Conservation (phyloP, 1,284 basidiomycete genomes). For the Rhodotorula sp. region DNA sequence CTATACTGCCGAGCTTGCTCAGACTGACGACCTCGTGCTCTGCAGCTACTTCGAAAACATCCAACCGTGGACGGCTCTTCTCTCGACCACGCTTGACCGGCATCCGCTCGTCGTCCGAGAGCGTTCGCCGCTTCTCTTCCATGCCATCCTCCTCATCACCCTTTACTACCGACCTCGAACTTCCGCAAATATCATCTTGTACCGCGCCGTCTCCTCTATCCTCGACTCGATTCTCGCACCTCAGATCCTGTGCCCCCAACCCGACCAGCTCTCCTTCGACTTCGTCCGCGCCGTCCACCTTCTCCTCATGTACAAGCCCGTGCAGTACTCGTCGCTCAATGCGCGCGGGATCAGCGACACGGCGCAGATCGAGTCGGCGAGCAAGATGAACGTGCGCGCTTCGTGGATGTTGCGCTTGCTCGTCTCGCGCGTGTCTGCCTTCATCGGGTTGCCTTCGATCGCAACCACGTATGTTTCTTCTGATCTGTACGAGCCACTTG, state of each 20-base stretch:
- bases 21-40: no score
- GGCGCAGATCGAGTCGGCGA: conserved; percentile 21
- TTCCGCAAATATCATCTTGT: conserved; percentile 22
- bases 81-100: conserved; percentile 29
- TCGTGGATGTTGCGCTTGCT: conserved; percentile 34
- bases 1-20: no score
- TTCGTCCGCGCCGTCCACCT: conserved; percentile 37
- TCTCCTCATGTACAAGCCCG: conserved; percentile 36
- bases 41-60: conserved; percentile 30
- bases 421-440: conserved; percentile 22
- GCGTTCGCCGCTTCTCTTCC: conserved; percentile 37
- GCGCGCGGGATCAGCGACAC: conserved; percentile 27
- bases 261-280: conserved; percentile 28
- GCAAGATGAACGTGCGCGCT: conserved; percentile 39
- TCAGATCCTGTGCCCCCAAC: conserved; percentile 38
- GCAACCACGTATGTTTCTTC: conserved; percentile 14
- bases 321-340: conserved; percentile 27
- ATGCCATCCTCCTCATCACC: conserved; percentile 34
- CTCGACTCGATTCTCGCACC: conserved; percentile 37
- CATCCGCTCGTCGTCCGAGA: conserved; percentile 22
- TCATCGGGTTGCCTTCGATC: conserved; percentile 31
- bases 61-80: conserved; percentile 30
- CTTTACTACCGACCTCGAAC: conserved; percentile 37
- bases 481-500: no score
- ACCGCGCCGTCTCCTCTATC: conserved; percentile 27